Base-by-base conservation (phyloP, 1,284 basidiomycete species). In the Ceratobasidium sp. region DNA sequence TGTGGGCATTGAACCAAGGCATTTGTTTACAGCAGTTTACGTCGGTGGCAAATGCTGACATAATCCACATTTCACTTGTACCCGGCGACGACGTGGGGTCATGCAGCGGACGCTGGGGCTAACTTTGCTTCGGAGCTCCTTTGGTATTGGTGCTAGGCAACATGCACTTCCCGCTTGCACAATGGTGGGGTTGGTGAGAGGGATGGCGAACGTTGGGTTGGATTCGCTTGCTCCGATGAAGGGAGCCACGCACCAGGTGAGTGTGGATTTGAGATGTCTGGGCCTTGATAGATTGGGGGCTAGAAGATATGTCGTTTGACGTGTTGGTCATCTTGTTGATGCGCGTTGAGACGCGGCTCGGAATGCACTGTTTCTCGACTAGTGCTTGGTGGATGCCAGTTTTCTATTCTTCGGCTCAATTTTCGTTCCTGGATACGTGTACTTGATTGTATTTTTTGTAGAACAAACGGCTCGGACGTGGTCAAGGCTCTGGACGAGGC, bases 401-500 rank as follows among this genome's bases (percentile, higher is more conserved):
- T 53, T 53, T 53, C 48, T 53, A 7, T 53, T 53, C 6, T n/a
- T 34, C 31, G 31, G 31, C 31, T 34, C 31, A 34, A 6, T 2
- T 29, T 29, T 54, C 2, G 24, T 27, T 27, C 27, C 53, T 31
- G 24, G 53, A 31, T 27, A 13, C 31, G 19, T 27, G 22, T 54
- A 54, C 31, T 54, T 1, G 29, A 13, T 29, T 54, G 24, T 54
- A 22, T 51, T 51, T 61, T 59, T 61, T 16, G 16, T 58, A 96
- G 95, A 90, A 92, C 89, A 95, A 95, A 88, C 92, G 97, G 80
- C 88, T 97, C 51, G 97, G 97, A 82, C 88, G 97, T 81, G 97
- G 97, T 81, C 91, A 94, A 82, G 92, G 92, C 24, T 96, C 95
- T 0, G 92, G 92, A 37, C 88, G 93, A 78, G 97, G 97, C 79